These are phyloP conservation scores for Venturia aucupariae DNA, from an alignment of 2,329 filamentous ascomycete genomes.

Conservation along the genomic window DNA sequence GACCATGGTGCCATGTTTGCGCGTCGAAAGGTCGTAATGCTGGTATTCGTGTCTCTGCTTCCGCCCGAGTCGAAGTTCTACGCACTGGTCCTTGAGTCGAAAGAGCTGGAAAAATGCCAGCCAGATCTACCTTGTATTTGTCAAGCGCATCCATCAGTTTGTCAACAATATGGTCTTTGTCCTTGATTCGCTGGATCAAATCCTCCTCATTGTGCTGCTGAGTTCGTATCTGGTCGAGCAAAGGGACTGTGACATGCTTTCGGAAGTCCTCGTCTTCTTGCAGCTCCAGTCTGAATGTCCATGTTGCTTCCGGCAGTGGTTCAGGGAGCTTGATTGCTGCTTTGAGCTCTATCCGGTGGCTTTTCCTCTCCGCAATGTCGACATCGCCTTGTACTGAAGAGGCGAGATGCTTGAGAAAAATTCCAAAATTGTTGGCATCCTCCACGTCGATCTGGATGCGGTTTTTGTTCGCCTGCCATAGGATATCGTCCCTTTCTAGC, in stretches of 20 bases:
- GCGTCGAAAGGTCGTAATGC: constrained; percentile 8
- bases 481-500: constrained; percentile 8
- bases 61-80: background rate
- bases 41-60: constrained; percentile 11
- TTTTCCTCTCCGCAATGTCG: background rate
- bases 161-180: constrained; percentile 13
- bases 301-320: constrained; percentile 7
- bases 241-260: constrained; percentile 5
- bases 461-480: constrained; percentile 2
- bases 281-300: constrained; percentile 10
- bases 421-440: constrained; percentile 6
- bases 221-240: constrained; percentile 2
- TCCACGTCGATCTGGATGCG: constrained; percentile 10
- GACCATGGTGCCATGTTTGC: constrained; percentile 3
- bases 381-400: background rate
- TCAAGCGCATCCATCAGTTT: constrained; percentile 6
- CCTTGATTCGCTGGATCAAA: constrained; percentile 10
- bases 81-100: background rate
- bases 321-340: constrained; percentile 4
- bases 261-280: constrained; percentile 8
- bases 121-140: constrained; percentile 10
- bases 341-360: background rate
- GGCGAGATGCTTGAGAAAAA: constrained; percentile 4
- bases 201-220: constrained; percentile 6
- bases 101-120: constrained; percentile 7